Percentiles rank a stretch among this genome's conserved stretches.
These are phyloP conservation scores for Aspergillus bertholletiae DNA, from an alignment of 495 filamentous ascomycete species.

Conservation along the genomic window DNA sequence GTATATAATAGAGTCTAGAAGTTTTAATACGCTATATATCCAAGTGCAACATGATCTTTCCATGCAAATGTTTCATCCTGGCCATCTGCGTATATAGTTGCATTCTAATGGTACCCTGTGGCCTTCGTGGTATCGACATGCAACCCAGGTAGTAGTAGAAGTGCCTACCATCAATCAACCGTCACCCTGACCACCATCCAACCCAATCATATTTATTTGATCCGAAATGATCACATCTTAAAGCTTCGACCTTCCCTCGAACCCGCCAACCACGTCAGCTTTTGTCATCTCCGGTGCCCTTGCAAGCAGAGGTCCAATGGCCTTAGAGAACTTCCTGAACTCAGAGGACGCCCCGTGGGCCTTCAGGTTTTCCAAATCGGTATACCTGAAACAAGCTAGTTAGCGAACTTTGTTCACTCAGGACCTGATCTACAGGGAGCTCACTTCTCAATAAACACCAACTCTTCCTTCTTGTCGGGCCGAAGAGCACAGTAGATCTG, in stretches of 20 bases:
- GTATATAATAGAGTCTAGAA: neutral
- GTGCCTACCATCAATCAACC: no score
- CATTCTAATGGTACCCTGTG: no score
- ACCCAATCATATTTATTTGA: neutral
- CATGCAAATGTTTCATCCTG: no score
- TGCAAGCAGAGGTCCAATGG: constrained; percentile 9
- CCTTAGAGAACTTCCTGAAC: constrained; percentile 14
- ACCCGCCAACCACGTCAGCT: constrained; percentile 11
- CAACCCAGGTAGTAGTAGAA: neutral
- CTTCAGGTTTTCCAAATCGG: constrained; percentile 14
- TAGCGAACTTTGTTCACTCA: neutral
- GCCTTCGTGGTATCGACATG: neutral
- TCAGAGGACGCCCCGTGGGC: constrained; percentile 11
- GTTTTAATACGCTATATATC: neutral
- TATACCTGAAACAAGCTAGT: constrained; percentile 5
- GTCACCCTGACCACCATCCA: neutral
- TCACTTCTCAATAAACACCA: constrained; percentile 5
- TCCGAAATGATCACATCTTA: neutral
- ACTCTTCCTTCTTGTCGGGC: constrained; percentile 1
- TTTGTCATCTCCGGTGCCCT: constrained; percentile 13
- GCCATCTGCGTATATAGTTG: no score
- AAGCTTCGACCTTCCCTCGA: constrained; percentile 19
- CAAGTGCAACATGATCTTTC: neutral
- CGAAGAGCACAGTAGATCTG: constrained; percentile 6
- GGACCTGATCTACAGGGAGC: neutral